These are phyloP conservation scores for Acrocalymma vagum DNA, from an alignment of 2,329 filamentous ascomycete genomes.

Conservation along the genomic window DNA sequence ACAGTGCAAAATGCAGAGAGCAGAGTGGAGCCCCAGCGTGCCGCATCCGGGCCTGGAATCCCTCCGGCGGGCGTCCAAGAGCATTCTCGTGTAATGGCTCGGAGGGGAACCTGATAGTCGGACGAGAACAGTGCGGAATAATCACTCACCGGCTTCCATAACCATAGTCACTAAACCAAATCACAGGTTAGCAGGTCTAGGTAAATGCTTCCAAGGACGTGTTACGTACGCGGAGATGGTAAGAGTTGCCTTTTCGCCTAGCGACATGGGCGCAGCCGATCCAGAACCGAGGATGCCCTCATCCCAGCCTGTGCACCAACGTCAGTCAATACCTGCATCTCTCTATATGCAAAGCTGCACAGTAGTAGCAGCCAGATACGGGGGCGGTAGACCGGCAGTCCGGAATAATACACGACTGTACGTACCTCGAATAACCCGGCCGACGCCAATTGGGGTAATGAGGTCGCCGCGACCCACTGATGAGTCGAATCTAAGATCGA, in stretches of 20 bases:
- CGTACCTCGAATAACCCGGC: constrained; percentile 85
- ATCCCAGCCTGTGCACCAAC: constrained; percentile 55
- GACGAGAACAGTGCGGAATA: constrained; percentile 1
- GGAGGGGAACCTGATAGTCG: constrained; percentile 6
- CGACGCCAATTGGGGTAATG: constrained; percentile 78
- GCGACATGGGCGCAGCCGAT: constrained; percentile 71
- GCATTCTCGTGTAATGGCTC: constrained; percentile 7
- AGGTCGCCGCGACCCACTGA: constrained; percentile 83
- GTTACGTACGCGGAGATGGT: constrained; percentile 76
- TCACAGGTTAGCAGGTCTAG: constrained; percentile 23
- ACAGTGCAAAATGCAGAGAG: not conserved
- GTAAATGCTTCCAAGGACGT: not conserved
- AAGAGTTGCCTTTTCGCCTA: constrained; percentile 89
- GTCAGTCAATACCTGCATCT: constrained; percentile 25
- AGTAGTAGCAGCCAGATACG: constrained; percentile 6
- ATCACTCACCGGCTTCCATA: constrained; percentile 47
- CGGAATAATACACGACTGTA: constrained; percentile 3
- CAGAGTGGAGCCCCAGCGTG: no score
- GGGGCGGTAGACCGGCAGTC: constrained; percentile 1
- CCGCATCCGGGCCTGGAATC: no score
- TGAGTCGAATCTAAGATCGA: constrained; percentile 78
- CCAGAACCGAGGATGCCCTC: constrained; percentile 70
- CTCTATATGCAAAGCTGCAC: constrained; percentile 7
- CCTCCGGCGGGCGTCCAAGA: constrained; percentile 4
- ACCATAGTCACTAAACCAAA: constrained; percentile 42